Conservation (phyloP, 106 monocot genomes). For the Dactylorhiza incarnata region DNA sequence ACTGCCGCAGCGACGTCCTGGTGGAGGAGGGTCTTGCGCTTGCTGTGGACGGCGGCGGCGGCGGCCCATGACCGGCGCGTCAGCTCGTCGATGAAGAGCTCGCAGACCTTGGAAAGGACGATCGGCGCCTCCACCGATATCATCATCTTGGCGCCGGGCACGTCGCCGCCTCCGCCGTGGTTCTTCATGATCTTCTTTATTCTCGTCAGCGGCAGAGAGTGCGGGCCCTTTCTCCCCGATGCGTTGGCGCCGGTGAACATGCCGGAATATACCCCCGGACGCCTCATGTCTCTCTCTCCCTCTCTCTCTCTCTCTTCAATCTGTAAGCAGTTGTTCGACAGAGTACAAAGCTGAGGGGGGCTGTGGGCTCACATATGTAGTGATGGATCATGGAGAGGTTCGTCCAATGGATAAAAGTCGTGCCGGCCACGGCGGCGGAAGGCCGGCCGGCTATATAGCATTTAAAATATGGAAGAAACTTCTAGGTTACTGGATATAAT, state of each 20-base stretch:
- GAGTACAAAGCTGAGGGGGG: background rate
- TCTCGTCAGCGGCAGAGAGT: constrained; percentile 30
- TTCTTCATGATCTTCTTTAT: constrained; percentile 43
- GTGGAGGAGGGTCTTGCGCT: constrained; percentile 30
- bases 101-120: constrained; percentile 34
- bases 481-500: background rate
- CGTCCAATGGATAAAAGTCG: background rate
- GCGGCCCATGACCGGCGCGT: constrained; percentile 22
- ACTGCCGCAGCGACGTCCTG: constrained; percentile 26
- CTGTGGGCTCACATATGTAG: background rate
- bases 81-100: constrained; percentile 37
- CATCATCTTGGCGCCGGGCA: constrained; percentile 14
- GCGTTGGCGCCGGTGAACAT: constrained; percentile 13
- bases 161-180: constrained; percentile 12
- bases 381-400: background rate
- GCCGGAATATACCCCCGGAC: constrained; percentile 18
- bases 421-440: constrained; percentile 4
- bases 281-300: constrained; percentile 12
- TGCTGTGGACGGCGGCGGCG: constrained; percentile 17
- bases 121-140: constrained; percentile 36
- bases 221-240: constrained; percentile 15
- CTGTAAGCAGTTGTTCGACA: background rate
- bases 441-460: background rate
- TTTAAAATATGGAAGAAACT: background rate
- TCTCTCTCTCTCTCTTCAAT: background rate